A percentile compares a stretch with the other conserved stretches of the same genome.
Conservation (phyloP, 179 eudicot species). For the Pouteria campechiana region DNA sequence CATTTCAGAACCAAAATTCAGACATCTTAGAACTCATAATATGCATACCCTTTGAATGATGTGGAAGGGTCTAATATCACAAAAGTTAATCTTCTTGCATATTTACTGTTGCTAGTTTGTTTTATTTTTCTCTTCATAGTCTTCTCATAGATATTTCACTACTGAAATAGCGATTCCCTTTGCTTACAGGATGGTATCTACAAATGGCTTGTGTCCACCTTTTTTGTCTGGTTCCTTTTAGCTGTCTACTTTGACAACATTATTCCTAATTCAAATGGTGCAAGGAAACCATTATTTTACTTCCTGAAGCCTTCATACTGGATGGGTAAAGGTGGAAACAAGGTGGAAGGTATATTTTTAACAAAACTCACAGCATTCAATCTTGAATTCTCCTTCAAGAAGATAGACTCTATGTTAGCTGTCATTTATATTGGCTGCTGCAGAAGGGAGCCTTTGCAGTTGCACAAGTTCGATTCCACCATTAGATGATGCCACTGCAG, state of each 20-base stretch:
- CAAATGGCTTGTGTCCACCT: conserved; percentile 43
- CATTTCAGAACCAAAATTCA: neutral
- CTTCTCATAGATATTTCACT: no score
- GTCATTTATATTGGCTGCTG: conserved; percentile 4
- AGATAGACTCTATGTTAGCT: no score
- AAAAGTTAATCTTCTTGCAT: no score
- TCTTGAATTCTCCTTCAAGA: no score
- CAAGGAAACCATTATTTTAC: conserved; percentile 65
- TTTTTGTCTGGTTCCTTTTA: conserved; percentile 57
- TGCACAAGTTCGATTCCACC: conserved; percentile 50
- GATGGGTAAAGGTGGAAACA: conserved; percentile 76
- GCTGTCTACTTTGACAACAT: conserved; percentile 93
- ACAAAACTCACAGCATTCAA: no score
- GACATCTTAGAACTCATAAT: no score
- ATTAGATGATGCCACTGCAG: conserved; percentile 39
- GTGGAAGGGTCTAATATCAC: no score
- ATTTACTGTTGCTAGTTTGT: no score
- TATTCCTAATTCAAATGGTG: conserved; percentile 74
- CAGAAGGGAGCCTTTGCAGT: conserved; percentile 77
- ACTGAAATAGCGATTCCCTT: no score
- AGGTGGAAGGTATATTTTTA: conserved; percentile 63
- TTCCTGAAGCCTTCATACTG: conserved; percentile 79
- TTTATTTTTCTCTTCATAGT: no score
- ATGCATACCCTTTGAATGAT: no score
- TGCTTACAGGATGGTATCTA: conserved; percentile 56